Base-by-base conservation (phyloP, 139 green algal species). In the Pseudopediastrum boryanum region DNA sequence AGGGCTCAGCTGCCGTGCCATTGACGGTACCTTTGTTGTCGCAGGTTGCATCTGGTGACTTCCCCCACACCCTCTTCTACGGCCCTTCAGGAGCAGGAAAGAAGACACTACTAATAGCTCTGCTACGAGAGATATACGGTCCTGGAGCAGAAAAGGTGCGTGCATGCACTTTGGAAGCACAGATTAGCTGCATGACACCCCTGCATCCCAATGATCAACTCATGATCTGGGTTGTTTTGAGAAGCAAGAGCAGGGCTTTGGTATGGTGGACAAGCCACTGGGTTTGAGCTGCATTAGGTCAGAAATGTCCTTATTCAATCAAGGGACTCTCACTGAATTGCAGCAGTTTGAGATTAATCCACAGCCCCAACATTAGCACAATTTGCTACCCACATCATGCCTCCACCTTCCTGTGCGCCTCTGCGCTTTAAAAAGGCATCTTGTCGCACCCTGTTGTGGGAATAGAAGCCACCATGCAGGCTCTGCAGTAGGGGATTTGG, bases 1-100 rank as follows among this genome's bases (percentile, higher is more conserved):
- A n/a, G 48, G 19, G 21, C 21, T 16, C 48, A 58, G 48, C 48
- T n/a, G n/a, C 48, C 48, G 21, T 58, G 48, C 48, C 48, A 58
- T 21, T 21, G 19, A n/a, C 19, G 48, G 48, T 21, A 58, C 48
- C 48, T 58, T 21, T 58, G 48, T 58, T 21, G 19, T 5, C 65
- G 71, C 89, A 97, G 93, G 88, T 99, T 0, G 71, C 78, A 0
- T 82, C 78, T 9, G 94, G 94, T 0, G 96, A 99, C 86, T 98
- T 94, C 72, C 96, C 96, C 0, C 95, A 99, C 81, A 93, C 93
- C 6, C 85, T 99, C 2, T 97, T 99, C 76, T 99, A 99, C 89
- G 96, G 96, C 1, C 95, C 95, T 0, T 84, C 93, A 10, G 96
- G 96, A 5, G 92, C 94, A 5, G 96, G 96, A 44, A 99, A 99